These are phyloP conservation scores for Novymonas esmeraldas DNA, from an alignment of 208 protist species.

Conservation along the genomic window DNA sequence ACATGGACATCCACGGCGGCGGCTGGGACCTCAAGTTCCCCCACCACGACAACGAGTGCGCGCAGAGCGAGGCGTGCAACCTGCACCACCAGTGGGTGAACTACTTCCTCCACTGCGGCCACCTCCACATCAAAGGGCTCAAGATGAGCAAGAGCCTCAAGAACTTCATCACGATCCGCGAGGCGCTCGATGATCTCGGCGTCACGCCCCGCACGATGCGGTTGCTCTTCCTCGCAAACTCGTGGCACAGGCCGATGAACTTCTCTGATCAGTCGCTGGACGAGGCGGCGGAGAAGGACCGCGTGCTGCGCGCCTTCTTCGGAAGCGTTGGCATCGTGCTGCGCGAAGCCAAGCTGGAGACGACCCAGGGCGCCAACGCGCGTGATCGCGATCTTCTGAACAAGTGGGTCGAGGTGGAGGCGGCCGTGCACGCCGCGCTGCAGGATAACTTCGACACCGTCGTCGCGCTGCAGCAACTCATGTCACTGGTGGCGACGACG, in stretches of 20 bases:
- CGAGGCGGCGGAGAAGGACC: slow-evolving; percentile 81
- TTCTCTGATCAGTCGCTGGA: slow-evolving; percentile 93
- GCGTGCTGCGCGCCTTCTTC: slow-evolving; percentile 86
- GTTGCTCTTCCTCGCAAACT: slow-evolving; percentile 95
- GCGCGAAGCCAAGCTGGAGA: slow-evolving; percentile 45
- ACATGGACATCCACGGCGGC: slow-evolving; percentile 98
- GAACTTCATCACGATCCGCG: slow-evolving; percentile 99
- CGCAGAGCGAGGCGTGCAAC: slow-evolving; percentile 94
- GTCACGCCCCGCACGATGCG: slow-evolving; percentile 89
- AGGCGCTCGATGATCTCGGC: slow-evolving; percentile 74
- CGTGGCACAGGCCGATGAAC: slow-evolving; percentile 92
- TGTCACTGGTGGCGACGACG: slow-evolving; percentile 69
- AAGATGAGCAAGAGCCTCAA: slow-evolving; percentile 99
- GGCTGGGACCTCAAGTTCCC: slow-evolving; percentile 99
- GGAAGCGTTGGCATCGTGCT: slow-evolving; percentile 69
- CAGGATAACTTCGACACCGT: slow-evolving; percentile 96
- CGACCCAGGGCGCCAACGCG: slow-evolving; percentile 50
- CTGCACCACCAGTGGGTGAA: slow-evolving; percentile 96
- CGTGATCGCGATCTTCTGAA: slow-evolving; percentile 60
- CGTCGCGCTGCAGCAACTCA: slow-evolving; percentile 67
- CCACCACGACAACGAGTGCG: slow-evolving; percentile 99
- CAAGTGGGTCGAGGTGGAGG: slow-evolving; percentile 47
- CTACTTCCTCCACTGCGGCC: slow-evolving; percentile 98
- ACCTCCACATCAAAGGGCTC: slow-evolving; percentile 97
- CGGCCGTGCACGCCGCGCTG: slow-evolving; percentile 81